Conservation (phyloP, 116 monocot genomes). For the Papilionanthe hybrid region DNA sequence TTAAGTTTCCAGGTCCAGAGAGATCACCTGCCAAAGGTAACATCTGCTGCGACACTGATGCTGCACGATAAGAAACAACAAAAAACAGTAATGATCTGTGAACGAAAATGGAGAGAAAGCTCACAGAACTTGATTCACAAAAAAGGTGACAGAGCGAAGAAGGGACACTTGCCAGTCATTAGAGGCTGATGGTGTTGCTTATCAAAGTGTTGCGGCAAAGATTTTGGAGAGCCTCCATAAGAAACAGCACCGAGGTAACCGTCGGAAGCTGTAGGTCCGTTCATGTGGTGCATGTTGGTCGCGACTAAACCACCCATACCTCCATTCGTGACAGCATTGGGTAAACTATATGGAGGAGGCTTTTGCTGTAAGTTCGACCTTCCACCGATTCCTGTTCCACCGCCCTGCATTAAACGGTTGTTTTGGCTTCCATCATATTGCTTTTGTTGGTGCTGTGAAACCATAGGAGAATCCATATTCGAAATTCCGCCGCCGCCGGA, state of each 20-base stretch:
- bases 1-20: conserved; percentile 31
- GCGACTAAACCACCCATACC: conserved; percentile 30
- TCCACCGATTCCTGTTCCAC: conserved; percentile 13
- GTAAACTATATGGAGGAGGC: conserved; percentile 17
- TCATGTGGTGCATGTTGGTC: conserved; percentile 42
- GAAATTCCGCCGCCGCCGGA: conserved; percentile 36
- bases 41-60: conserved; percentile 27
- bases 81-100: neutral
- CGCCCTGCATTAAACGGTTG: conserved; percentile 16
- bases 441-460: conserved; percentile 22
- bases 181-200: conserved; percentile 35
- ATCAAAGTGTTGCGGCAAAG: conserved; percentile 37
- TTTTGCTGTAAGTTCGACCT: conserved; percentile 30
- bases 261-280: conserved; percentile 36
- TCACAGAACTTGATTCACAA: neutral
- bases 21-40: conserved; percentile 26
- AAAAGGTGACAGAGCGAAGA: neutral
- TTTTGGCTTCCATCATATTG: conserved; percentile 29
- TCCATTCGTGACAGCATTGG: conserved; percentile 27
- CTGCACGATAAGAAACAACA: conserved; percentile 11
- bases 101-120: neutral
- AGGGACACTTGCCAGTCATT: conserved; percentile 1
- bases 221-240: conserved; percentile 37
- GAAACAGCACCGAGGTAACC: conserved; percentile 22
- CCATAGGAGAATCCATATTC: conserved; percentile 23